Evolutionary conservation across 2,329 filamentous ascomycete species (phyloP), one percentile per base, ranked within the genome.

Genomic region (Claviceps digitariae): DNA sequence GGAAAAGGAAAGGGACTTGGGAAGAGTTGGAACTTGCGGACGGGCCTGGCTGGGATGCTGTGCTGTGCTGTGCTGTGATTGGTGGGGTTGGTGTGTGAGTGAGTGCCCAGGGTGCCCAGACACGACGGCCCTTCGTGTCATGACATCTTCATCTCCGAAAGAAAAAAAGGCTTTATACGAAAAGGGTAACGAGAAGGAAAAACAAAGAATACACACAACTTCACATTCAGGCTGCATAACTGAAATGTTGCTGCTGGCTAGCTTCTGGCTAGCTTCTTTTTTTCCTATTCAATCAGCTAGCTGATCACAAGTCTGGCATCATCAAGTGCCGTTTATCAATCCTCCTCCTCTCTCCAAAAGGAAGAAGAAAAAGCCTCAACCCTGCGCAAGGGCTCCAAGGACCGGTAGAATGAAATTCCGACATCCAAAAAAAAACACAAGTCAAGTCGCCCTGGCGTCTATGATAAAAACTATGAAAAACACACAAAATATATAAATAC

Each of bases 371-470:
- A 8, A 5, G 1, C 36, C 17, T n/a, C 36, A n/a, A 17, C 4
- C 36, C 4, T 8, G 6, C 4, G 36, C 15, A n/a, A 38, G 36
- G 36, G 36, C 4, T n/a, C 15, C 15, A 17, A 38, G 9, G 36
- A 38, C 36, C 15, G 17, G 36, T 38, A 38, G 17, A 17, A n/a
- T 17, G 17, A 17, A 17, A 17, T 38, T 21, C 49, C 25, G 4
- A 23, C n/a, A 51, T 51, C 40, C 25, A 43, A 12, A 31, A 25
- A 29, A 43, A 29, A 46, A 36, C 46, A 20, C 1, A 15, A 4
- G 17, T 38, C 15, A 52, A 45, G 50, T 52, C 31, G 40, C 50
- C 50, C 44, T 29, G 40, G 50, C 50, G 13, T 52, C 41, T 47
- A 52, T 52, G n/a, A 38, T 52, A 20, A 46, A 23, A n/a, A 27